Conservation (phyloP, 257 asterid species). For the Solanum neorickii region DNA sequence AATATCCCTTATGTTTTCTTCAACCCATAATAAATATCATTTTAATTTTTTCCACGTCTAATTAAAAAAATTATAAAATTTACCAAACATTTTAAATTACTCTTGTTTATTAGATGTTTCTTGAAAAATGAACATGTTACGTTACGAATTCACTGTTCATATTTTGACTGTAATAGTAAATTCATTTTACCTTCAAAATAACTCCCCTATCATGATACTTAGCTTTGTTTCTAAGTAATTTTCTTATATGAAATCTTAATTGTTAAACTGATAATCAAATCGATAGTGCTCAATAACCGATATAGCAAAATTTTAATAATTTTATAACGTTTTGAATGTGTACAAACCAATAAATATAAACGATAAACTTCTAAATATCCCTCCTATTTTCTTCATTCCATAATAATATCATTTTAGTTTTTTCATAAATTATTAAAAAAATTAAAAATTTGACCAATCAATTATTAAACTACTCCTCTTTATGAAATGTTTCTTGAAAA, state of each 20-base stretch:
- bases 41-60: not conserved
- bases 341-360: too few relatives aligned
- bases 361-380: too few relatives aligned
- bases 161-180: not conserved
- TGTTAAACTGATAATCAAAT: not conserved
- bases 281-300: too few relatives aligned
- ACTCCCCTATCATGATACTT: not conserved
- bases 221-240: not conserved
- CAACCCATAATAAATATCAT: not conserved
- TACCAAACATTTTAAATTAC: too few relatives aligned
- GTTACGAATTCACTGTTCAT: not conserved
- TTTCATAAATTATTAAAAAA: too few relatives aligned
- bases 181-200: not conserved
- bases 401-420: not conserved
- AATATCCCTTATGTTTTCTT: not conserved
- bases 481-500: not conserved
- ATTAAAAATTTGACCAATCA: not conserved
- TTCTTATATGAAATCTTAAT: too few relatives aligned
- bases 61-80: too few relatives aligned
- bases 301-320: too few relatives aligned
- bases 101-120: not conserved
- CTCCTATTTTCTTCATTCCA: not conserved
- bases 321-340: not conserved
- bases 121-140: not conserved
- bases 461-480: too few relatives aligned